These are phyloP conservation scores for Calonectria hongkongensis DNA, from an alignment of 2,329 filamentous ascomycete genomes.

Conservation along the genomic window DNA sequence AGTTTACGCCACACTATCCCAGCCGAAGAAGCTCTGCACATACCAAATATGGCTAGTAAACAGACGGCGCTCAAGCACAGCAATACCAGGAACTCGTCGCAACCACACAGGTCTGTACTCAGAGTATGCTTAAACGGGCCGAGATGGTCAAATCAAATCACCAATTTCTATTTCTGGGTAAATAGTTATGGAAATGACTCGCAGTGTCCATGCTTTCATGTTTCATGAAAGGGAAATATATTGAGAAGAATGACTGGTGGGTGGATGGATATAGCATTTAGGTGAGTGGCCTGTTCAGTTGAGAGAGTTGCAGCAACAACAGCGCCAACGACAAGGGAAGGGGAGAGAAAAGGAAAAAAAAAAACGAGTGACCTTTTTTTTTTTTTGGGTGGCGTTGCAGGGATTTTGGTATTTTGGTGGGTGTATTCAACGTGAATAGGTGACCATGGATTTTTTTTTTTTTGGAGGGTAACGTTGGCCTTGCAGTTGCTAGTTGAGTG, in stretches of 20 bases:
- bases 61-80: conserved; percentile 12
- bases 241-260: no score
- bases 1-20: conserved; percentile 37
- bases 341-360: background rate
- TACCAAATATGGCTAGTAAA: background rate
- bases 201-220: background rate
- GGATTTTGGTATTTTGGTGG: no score
- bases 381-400: no score
- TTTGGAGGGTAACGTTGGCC: background rate
- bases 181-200: background rate
- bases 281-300: no score
- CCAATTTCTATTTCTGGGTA: background rate
- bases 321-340: no score
- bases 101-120: background rate
- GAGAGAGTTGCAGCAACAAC: no score
- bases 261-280: no score
- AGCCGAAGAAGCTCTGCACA: conserved; percentile 5
- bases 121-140: background rate
- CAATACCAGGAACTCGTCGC: conserved; percentile 11
- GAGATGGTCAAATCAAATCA: background rate
- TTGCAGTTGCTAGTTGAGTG: background rate
- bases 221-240: no score
- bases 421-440: no score
- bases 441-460: background rate
- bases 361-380: background rate